phyloP scores from a whole-genome alignment of 805 yeast species.

The Kodamaea fukazawae region DNA sequence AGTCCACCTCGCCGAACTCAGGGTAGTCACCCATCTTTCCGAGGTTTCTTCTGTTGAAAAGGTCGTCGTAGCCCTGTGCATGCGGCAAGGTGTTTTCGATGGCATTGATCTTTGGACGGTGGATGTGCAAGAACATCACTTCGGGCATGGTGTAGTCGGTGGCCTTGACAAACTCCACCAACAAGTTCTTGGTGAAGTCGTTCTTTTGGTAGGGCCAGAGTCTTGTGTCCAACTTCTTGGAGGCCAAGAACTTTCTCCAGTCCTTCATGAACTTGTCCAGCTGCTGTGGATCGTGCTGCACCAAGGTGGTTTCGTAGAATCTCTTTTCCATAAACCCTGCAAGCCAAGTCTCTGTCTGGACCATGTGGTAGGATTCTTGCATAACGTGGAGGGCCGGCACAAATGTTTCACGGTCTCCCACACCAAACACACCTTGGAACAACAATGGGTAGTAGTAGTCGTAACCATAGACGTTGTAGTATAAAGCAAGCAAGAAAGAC shows the following conservation, averaged over 20 bases:
- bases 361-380: constrained; percentile 36
- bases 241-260: constrained; percentile 27
- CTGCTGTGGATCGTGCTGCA: constrained; percentile 30
- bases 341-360: constrained; percentile 16
- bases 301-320: constrained; percentile 26
- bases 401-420: constrained; percentile 44
- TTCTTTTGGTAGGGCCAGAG: constrained; percentile 30
- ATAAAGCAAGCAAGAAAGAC: constrained; percentile 34
- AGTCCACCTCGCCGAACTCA: constrained; percentile 22
- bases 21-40: constrained; percentile 20
- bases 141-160: constrained; percentile 17
- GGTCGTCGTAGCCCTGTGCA: constrained; percentile 12
- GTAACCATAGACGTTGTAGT: constrained; percentile 39
- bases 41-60: constrained; percentile 23
- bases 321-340: constrained; percentile 9
- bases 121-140: constrained; percentile 31
- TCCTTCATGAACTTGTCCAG: constrained; percentile 16
- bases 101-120: constrained; percentile 33
- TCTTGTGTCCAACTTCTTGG: constrained; percentile 25
- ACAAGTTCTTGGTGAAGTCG: constrained; percentile 22
- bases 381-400: constrained; percentile 41
- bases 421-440: constrained; percentile 43
- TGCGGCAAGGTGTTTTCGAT: constrained; percentile 18
- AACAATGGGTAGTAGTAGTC: constrained; percentile 36
- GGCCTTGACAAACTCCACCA: constrained; percentile 18